Base-by-base conservation (phyloP, 257 asterid genomes). In the Solanum verrucosum region DNA sequence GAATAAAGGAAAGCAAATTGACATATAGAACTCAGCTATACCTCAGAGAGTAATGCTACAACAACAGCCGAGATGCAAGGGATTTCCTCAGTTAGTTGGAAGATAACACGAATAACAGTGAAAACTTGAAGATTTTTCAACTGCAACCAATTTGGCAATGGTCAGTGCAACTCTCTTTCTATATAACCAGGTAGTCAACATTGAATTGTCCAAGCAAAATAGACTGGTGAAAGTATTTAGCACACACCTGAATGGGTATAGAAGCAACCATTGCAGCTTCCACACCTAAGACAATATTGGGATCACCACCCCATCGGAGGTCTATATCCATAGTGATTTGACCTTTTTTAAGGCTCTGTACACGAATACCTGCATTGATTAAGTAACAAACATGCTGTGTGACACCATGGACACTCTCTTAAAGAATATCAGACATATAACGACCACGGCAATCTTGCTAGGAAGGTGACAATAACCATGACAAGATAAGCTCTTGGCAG, bases 251-350 rank as follows among this genome's bases (percentile, higher is more conserved):
- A 91, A 97, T 96, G 52, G 99, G 99, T 87, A 97, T 95, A 52
- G 98, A 95, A 90, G 99, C 99, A 92, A 97, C 99, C 44, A 90
- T 88, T 59, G 99, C 98, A 87, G 99, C 99, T 94, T 96, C 98
- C 86, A 94, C 99, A 87, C 95, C 99, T 92, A 97, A 90, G 87
- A 97, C 83, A 84, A 97, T 97, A 92, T 93, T 97, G 60, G 99
- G 99, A 92, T 97, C 98, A 90, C 99, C 99, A 90, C 99, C 99
- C 98, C 98, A 97, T 49, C 99, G 95, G 65, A 97, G 90, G 92
- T 97, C 99, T 84, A 97, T 96, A 88, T 97, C 99, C 99, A 97
- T 97, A 8, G 98, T 97, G 89, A 97, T 96, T 91, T 97, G 99
- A 85, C 99, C 99, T 88, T 95, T 94, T 90, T 97, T 97, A 84